Evolutionary conservation across 1,139 yeast genomes (phyloP), one percentile per base, ranked within the genome.

Genomic region (Suhomyces anneliseae): DNA sequence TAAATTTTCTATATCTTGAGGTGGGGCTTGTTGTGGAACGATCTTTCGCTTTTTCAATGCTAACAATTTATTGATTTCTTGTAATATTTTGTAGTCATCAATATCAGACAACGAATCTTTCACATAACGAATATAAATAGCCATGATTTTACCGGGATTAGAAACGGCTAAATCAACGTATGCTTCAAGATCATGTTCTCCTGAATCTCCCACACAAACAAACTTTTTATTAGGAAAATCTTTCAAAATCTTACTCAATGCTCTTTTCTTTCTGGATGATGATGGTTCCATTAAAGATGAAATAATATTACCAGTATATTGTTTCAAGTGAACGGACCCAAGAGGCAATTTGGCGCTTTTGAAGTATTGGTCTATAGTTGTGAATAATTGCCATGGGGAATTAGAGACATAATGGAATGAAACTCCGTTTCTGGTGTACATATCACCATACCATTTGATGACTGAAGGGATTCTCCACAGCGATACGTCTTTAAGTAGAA

Each of bases 181-280:
- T 0, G 98, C 96, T 60, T 95, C 99, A 40, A 93, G 72, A 67
- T 95, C 99, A 53, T 85, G 85, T 62, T 95, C 99, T 1, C 99
- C 98, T 2, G 97, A 86, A 64, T 95, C 99, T 19, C 99, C 99
- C 27, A 93, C 78, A 47, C 96, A 73, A 19, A 93, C 75, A 61
- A 93, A 93, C 58, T 79, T 82, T 54, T 92, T 83, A 1, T 79
- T 55, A 0, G 96, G 92, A 60, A 90, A 92, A 59, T 92, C 97
- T 2, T 67, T 64, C 29, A 90, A 57, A n/a, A 93, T 79, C 49
- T 80, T 76, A 40, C 76, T 71, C 44, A 95, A 73, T 0, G 90
- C 78, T 11, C 78, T 75, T 48, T 81, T 77, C 65, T 95, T 95
- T 47, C 95, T 79, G 45, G 90, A 90, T 2, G 87, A 83, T 1